phyloP scores from a whole-genome alignment of 805 yeast genomes.

The Debaryomyces castellii region DNA sequence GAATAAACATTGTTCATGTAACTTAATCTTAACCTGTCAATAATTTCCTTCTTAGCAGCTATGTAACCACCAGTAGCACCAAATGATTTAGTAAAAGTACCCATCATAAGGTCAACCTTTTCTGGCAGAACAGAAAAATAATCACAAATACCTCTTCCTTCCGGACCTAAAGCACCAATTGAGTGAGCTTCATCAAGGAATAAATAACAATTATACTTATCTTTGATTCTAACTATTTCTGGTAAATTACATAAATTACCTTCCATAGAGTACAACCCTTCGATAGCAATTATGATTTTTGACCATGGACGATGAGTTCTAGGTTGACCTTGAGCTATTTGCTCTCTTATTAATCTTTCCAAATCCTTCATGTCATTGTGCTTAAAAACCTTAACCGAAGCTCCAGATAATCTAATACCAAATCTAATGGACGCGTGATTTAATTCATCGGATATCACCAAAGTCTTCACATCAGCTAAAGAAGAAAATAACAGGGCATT shows the following conservation, averaged over 20 bases:
- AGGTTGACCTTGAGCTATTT: conserved; percentile 92
- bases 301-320: conserved; percentile 96
- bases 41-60: conserved; percentile 68
- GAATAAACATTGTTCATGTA: conserved; percentile 74
- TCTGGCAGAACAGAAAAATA: conserved; percentile 78
- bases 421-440: conserved; percentile 96
- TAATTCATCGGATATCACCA: conserved; percentile 89
- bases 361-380: conserved; percentile 86
- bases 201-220: conserved; percentile 83
- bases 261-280: conserved; percentile 91
- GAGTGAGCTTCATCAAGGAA: conserved; percentile 98
- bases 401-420: conserved; percentile 91
- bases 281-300: conserved; percentile 80
- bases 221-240: conserved; percentile 63
- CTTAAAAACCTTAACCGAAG: conserved; percentile 85
- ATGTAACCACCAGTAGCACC: conserved; percentile 99
- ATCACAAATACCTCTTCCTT: conserved; percentile 94
- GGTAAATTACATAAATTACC: conserved; percentile 89
- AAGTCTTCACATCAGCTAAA: conserved; percentile 79
- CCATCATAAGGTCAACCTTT: conserved; percentile 88
- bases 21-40: conserved; percentile 72
- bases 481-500: conserved; percentile 86
- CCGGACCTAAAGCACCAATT: conserved; percentile 96
- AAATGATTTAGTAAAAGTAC: conserved; percentile 94
- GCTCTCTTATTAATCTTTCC: conserved; percentile 76